Base-by-base conservation (phyloP, 73 alveolate species). In the Urostyla sp. region DNA sequence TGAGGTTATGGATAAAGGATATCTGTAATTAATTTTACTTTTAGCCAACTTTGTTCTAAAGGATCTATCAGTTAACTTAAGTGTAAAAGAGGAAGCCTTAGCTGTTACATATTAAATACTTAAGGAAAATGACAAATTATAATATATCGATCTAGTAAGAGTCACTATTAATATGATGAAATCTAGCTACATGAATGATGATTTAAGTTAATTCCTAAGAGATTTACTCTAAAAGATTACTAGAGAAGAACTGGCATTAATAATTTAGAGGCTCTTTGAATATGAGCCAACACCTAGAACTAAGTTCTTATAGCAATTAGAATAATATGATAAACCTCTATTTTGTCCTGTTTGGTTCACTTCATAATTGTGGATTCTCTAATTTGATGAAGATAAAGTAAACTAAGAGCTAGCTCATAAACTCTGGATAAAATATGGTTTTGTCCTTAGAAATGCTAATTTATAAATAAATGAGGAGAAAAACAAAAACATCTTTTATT, bases 121-220 rank as follows among this genome's bases (percentile, higher is more conserved):
- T 57, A 45, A 40, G 36, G 21, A 54, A 30, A 67, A 59, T 32
- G 52, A 51, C 16, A 23, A 35, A n/a, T 67, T 81, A 48, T 13
- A 67, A 38, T 67, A 81, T 63, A 81, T 81, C 30, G 91, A 81
- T 16, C 72, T 81, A 13, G 80, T 81, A 21, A 48, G 84, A 67
- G 80, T 81, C 11, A 67, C 91, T 0, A 81, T 81, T 30, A 81
- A 81, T 37, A 37, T 81, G 80, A 67, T 81, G 91, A 67, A 81
- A 73, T 31, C 74, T 8, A 67, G 66, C 53, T 81, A 81, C 67
- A 49, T 52, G 45, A 36, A 57, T 10, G 40, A 44, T 0, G 44
- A 45, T 44, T 73, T 81, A 2, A 13, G 36, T 16, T 23, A 30
- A 3, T 81, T 48, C 69, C 45, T 81, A 24, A 36, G 36, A 26